Base-by-base conservation (phyloP, 306 rosid genomes). In the Vicia faba region DNA sequence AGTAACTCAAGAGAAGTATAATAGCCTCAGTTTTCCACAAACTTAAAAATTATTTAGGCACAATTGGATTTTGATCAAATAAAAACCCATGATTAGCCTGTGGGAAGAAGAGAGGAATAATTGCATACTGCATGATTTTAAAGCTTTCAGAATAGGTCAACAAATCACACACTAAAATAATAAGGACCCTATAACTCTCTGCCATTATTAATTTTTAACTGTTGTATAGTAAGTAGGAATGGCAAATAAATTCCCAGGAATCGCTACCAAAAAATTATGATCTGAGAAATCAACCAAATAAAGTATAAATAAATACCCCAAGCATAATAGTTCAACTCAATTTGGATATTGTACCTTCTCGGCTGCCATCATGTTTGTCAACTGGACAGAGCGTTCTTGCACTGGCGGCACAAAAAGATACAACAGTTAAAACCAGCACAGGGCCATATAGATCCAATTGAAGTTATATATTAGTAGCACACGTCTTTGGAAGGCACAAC, bases 281-380 rank as follows among this genome's bases (percentile, higher is more conserved):
- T 51, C 2, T 51, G n/a, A 51, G 68, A 73, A 62, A 23, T 46
- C 33, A n/a, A 75, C 51, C 28, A 13, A 64, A 61, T 61, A 68
- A 20, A 25, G 10, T 25, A 12, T n/a, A 29, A 56, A 73, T 15
- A 44, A 48, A 81, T 59, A 15, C 33, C 26, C 26, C 50, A 13
- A 43, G 68, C 19, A n/a, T 61, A 54, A 48, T 45, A 66, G 57
- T 59, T 69, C 18, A 7, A 56, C 8, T 62, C 31, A 11, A 64
- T 61, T 23, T 36, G 31, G 73, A 54, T 48, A 40, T 53, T 65
- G 58, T 84, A 84, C 96, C 97, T 81, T 87, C 73, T 87, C 95
- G 4, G 76, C 74, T 31, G 86, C 69, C 69, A 74, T 50, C 63
- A 36, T 74, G 48, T 77, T 89, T 14, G 78, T 57, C 77, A 86